These are phyloP conservation scores for Clonostachys rhizophaga DNA, from an alignment of 2,329 filamentous ascomycete species.

Conservation along the genomic window DNA sequence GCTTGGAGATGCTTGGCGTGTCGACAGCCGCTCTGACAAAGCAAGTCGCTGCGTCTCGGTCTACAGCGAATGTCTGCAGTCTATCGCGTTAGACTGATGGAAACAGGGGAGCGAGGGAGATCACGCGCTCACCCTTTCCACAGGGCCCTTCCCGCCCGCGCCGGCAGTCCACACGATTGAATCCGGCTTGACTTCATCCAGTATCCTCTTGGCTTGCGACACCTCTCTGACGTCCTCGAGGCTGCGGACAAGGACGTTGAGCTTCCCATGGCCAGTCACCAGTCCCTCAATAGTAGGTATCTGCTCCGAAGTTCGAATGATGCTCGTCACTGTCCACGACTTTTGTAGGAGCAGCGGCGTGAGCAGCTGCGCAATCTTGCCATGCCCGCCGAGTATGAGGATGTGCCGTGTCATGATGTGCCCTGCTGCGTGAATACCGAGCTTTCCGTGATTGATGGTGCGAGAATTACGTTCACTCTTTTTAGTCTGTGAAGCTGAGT, in stretches of 20 bases:
- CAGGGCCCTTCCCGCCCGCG: slow-evolving; percentile 57
- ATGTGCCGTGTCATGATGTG: slow-evolving; percentile 40
- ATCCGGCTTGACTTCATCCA: slow-evolving; percentile 57
- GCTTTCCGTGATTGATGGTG: too few species aligned
- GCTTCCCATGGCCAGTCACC: slow-evolving; percentile 52
- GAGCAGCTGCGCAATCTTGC: slow-evolving; percentile 70
- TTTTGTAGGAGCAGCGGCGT: slow-evolving; percentile 72
- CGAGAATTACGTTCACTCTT: too few species aligned
- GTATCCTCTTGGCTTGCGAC: slow-evolving; percentile 54
- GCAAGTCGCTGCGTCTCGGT: slow-evolving; percentile 58
- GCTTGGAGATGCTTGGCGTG: slow-evolving; percentile 50
- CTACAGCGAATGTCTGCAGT: slow-evolving; percentile 48
- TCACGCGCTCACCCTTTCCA: slow-evolving; percentile 32
- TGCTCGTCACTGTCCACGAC: slow-evolving; percentile 72
- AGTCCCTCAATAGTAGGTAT: slow-evolving; percentile 58
- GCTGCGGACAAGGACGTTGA: slow-evolving; percentile 66
- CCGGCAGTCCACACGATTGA: slow-evolving; percentile 68
- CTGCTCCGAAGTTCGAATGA: slow-evolving; percentile 72
- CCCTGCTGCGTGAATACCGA: too few species aligned
- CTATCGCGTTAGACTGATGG: background rate
- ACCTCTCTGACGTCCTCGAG: slow-evolving; percentile 66
- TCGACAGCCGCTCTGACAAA: slow-evolving; percentile 56
- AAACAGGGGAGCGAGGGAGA: background rate
- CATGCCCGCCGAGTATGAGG: slow-evolving; percentile 76
- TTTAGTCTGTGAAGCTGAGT: too few species aligned